A percentile compares a stretch with the other conserved stretches of the same genome.
Conservation (phyloP, 2,329 filamentous ascomycete species). For the Aspergillus transmontanensis region DNA sequence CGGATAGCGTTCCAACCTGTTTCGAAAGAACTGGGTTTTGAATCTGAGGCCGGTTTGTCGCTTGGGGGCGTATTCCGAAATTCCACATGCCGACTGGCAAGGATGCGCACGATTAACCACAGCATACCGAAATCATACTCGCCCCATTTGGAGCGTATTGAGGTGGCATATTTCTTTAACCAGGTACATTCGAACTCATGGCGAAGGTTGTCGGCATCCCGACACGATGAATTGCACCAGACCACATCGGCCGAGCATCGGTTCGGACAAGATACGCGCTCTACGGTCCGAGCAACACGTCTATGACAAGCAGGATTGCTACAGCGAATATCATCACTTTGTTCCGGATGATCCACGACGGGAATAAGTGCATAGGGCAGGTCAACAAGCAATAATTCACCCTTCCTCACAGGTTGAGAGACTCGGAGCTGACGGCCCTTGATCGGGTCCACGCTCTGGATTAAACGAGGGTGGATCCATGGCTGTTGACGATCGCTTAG, state of each 20-base stretch:
- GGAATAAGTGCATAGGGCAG: slow-evolving; percentile 35
- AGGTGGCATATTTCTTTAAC: slow-evolving; percentile 27
- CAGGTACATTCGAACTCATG: slow-evolving; percentile 36
- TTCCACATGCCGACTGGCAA: slow-evolving; percentile 27
- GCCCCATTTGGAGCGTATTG: slow-evolving; percentile 31
- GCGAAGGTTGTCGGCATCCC: slow-evolving; percentile 23
- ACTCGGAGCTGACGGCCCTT: slow-evolving; percentile 37
- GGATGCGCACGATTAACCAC: slow-evolving; percentile 36
- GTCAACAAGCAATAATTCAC: slow-evolving; percentile 31
- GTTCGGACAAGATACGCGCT: slow-evolving; percentile 22
- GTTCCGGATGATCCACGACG: slow-evolving; percentile 29
- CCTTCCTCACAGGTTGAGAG: slow-evolving; percentile 26
- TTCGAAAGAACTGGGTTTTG: slow-evolving; percentile 1
- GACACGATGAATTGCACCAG: slow-evolving; percentile 31
- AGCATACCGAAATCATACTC: slow-evolving; percentile 39
- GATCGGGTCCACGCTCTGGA: slow-evolving; percentile 27
- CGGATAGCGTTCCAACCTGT: slow-evolving; percentile 29
- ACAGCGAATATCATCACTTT: slow-evolving; percentile 30
- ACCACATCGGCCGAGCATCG: slow-evolving; percentile 29
- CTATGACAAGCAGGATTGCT: slow-evolving; percentile 33
- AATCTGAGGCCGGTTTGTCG: neutral
- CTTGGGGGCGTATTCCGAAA: no score
- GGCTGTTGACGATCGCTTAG: slow-evolving; percentile 1
- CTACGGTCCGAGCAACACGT: slow-evolving; percentile 6
- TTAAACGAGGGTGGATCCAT: slow-evolving; percentile 34